phyloP scores from a whole-genome alignment of 2,329 filamentous ascomycete genomes.

The Cyphellophora attinorum region DNA sequence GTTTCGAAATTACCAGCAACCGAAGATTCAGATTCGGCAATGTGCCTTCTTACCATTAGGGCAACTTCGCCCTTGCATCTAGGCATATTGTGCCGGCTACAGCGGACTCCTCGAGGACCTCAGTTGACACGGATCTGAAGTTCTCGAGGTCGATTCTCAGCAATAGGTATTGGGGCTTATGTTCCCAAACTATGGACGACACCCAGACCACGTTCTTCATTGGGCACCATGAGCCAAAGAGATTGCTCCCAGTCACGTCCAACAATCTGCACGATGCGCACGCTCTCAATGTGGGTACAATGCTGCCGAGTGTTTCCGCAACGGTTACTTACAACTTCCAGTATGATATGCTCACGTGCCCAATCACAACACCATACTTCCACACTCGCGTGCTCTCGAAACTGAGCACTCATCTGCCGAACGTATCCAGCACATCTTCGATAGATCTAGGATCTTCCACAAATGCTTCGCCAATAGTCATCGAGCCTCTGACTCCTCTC shows the following conservation, averaged over 20 bases:
- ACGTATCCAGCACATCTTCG: constrained; percentile 27
- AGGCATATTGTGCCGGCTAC: too few relatives aligned
- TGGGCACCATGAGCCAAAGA: constrained; percentile 52
- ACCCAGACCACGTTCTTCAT: constrained; percentile 44
- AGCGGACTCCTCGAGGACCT: too few relatives aligned
- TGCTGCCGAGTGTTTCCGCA: not conserved
- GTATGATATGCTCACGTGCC: constrained; percentile 58
- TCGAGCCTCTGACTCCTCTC: constrained; percentile 30
- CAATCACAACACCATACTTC: constrained; percentile 52
- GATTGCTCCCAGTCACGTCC: constrained; percentile 37
- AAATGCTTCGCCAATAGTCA: constrained; percentile 29
- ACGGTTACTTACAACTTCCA: constrained; percentile 22
- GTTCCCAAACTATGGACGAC: constrained; percentile 21
- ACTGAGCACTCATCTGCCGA: constrained; percentile 41
- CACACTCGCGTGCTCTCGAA: constrained; percentile 47
- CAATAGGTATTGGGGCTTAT: too few relatives aligned
- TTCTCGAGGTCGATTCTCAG: too few relatives aligned
- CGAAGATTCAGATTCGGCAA: too few relatives aligned
- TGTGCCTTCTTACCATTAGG: too few relatives aligned
- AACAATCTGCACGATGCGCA: constrained; percentile 46
- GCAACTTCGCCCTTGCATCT: too few relatives aligned
- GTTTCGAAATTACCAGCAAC: too few relatives aligned
- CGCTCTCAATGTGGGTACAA: constrained; percentile 40
- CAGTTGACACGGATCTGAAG: too few relatives aligned
- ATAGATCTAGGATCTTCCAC: constrained; percentile 29